Percentiles rank a stretch among this genome's conserved stretches.
phyloP scores from a whole-genome alignment of 2,329 filamentous ascomycete species.

The Rosellinia necatrix region DNA sequence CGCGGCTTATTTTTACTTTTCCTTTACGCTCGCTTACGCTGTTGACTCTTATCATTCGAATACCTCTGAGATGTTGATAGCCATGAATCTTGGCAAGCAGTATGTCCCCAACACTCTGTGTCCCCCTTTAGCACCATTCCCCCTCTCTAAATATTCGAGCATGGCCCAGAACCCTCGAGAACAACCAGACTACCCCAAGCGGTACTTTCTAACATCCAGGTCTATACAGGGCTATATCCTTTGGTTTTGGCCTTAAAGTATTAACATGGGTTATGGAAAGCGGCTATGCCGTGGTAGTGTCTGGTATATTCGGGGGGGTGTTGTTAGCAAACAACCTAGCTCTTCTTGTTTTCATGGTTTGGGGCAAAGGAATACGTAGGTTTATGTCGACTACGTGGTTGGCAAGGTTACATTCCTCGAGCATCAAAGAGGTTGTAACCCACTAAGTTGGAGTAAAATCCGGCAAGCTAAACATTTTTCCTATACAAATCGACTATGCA shows the following conservation, averaged over 20 bases:
- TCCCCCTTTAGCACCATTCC: too few species aligned
- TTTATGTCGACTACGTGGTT: conserved; percentile 54
- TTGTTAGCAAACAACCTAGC: conserved; percentile 54
- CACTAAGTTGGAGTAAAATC: conserved; percentile 27
- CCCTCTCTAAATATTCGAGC: too few species aligned
- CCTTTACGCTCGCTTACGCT: conserved; percentile 64
- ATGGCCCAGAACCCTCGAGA: background rate
- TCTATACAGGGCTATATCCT: conserved; percentile 49
- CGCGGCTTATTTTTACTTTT: conserved; percentile 59
- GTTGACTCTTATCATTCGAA: conserved; percentile 64
- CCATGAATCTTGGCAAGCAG: conserved; percentile 62
- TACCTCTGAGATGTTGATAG: conserved; percentile 67
- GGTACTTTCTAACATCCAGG: conserved; percentile 4
- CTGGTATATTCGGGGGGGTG: conserved; percentile 55
- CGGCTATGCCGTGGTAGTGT: conserved; percentile 56
- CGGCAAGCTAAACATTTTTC: background rate
- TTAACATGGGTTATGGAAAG: conserved; percentile 55
- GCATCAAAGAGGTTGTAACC: conserved; percentile 34
- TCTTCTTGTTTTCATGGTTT: conserved; percentile 55
- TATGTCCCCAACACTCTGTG: too few species aligned
- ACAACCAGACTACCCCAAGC: background rate
- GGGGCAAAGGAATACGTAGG: conserved; percentile 54
- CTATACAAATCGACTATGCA: conserved; percentile 3
- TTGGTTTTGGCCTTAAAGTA: conserved; percentile 56
- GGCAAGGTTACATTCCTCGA: conserved; percentile 49